phyloP scores from a whole-genome alignment of 768 basidiomycete species.

The Collybiopsis luxurians region DNA sequence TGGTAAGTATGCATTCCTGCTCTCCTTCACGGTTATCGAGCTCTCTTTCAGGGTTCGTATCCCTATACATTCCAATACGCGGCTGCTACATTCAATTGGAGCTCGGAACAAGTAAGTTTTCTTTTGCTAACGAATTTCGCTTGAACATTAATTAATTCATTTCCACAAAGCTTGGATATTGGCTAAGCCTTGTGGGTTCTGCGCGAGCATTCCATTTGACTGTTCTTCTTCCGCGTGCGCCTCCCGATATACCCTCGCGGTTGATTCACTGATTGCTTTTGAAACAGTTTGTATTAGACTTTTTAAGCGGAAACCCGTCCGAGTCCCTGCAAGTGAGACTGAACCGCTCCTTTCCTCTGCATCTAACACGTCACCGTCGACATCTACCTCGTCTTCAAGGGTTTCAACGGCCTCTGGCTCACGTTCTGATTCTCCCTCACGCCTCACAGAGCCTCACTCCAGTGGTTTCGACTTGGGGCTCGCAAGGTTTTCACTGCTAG shows the following conservation, averaged over 20 bases:
- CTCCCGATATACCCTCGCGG: not conserved
- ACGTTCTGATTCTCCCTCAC: conserved; percentile 4
- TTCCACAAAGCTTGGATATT: conserved; percentile 68
- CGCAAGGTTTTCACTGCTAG: conserved; percentile 55
- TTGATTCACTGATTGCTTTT: not conserved
- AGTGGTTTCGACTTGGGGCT: conserved; percentile 68
- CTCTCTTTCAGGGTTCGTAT: conserved; percentile 46
- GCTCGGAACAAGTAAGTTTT: conserved; percentile 54
- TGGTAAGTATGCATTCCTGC: conserved; percentile 27
- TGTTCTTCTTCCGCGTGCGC: conserved; percentile 59
- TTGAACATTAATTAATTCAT: not conserved
- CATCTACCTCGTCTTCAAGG: conserved; percentile 5
- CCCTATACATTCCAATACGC: conserved; percentile 66
- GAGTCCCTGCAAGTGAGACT: conserved; percentile 20
- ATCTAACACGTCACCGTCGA: conserved; percentile 11
- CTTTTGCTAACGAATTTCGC: not conserved
- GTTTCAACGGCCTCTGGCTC: conserved; percentile 17
- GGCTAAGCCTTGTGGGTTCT: conserved; percentile 52
- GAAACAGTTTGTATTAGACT: conserved; percentile 51
- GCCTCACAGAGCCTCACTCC: conserved; percentile 21
- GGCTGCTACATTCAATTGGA: conserved; percentile 61
- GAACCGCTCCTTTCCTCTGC: conserved; percentile 28
- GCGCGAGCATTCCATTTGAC: conserved; percentile 55
- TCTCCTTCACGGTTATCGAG: not conserved
- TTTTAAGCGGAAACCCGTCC: conserved; percentile 40